phyloP scores from a whole-genome alignment of 345 rosid species.

The Brassica incana region DNA sequence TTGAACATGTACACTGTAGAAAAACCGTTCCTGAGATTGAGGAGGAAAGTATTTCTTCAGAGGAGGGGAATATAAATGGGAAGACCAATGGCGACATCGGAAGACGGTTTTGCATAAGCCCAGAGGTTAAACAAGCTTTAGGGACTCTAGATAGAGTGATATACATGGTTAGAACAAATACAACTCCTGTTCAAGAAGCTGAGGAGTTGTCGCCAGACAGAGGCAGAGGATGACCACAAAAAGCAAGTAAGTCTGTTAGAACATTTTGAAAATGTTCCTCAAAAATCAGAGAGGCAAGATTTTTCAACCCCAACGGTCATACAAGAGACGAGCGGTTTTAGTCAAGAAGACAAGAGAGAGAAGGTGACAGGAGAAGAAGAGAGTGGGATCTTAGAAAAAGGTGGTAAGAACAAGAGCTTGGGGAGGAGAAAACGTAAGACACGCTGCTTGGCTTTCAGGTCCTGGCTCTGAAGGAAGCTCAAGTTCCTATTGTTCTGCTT shows the following conservation, averaged over 20 bases:
- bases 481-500: background rate
- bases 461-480: conserved; percentile 25
- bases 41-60: conserved; percentile 40
- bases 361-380: background rate
- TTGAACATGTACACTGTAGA: conserved; percentile 23
- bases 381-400: background rate
- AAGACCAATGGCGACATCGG: conserved; percentile 27
- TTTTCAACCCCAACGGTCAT: background rate
- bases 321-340: background rate
- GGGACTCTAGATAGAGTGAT: conserved; percentile 75
- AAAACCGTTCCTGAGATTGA: conserved; percentile 55
- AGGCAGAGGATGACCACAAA: conserved; percentile 16
- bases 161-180: conserved; percentile 46
- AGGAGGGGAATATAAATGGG: conserved; percentile 16
- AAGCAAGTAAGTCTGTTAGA: conserved; percentile 18
- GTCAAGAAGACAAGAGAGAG: conserved; percentile 9
- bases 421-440: conserved; percentile 15
- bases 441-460: conserved; percentile 35
- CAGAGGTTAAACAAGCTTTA: conserved; percentile 72
- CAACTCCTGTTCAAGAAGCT: conserved; percentile 31
- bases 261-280: conserved; percentile 9
- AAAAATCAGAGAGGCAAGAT: conserved; percentile 24
- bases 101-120: conserved; percentile 49
- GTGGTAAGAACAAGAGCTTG: conserved; percentile 13
- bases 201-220: conserved; percentile 36